Percentiles rank a stretch among this genome's conserved stretches.
phyloP scores from a whole-genome alignment of 305 asterid species.

The Plantago coronopus region DNA sequence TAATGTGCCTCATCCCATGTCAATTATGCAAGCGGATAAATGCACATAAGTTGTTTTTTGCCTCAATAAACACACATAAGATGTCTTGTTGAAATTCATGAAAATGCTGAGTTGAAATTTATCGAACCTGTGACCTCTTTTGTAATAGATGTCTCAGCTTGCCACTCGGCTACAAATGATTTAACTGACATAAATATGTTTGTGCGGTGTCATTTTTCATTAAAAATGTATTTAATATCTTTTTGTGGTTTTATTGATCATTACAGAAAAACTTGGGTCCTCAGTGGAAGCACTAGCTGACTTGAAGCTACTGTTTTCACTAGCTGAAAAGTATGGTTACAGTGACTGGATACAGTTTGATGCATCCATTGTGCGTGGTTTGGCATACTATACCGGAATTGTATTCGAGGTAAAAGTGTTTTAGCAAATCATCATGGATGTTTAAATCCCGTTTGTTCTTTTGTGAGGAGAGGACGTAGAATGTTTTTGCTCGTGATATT shows the following conservation, averaged over 20 bases:
- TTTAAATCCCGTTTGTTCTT: background rate
- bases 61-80: too few species aligned
- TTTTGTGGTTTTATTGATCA: conserved; percentile 19
- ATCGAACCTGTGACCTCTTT: too few species aligned
- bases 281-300: conserved; percentile 74
- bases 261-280: conserved; percentile 72
- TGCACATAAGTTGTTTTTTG: too few species aligned
- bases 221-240: conserved; percentile 3
- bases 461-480: background rate
- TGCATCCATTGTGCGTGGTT: conserved; percentile 91
- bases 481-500: background rate
- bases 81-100: too few species aligned
- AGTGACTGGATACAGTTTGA: conserved; percentile 98
- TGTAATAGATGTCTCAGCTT: too few species aligned
- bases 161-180: too few species aligned
- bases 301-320: conserved; percentile 70
- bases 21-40: too few species aligned
- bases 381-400: conserved; percentile 92
- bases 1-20: too few species aligned
- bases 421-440: background rate
- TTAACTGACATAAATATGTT: too few species aligned
- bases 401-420: conserved; percentile 71
- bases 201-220: too few species aligned
- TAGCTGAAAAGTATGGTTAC: conserved; percentile 78
- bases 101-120: too few species aligned